Conservation (phyloP, 2,329 filamentous ascomycete genomes). For the Talaromyces sp. region DNA sequence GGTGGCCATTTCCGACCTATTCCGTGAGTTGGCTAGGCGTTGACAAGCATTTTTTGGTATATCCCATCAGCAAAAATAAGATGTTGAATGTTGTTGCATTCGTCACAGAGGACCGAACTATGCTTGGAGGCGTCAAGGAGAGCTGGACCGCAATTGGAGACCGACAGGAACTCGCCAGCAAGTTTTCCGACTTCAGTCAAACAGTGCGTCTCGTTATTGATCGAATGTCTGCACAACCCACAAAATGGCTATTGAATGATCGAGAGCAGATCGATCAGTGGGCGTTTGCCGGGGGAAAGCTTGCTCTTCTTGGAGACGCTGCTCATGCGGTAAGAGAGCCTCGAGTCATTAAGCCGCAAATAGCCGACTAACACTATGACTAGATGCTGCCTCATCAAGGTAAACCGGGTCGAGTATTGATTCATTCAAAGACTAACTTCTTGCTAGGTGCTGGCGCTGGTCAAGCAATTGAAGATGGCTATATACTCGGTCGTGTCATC, state of each 20-base stretch:
- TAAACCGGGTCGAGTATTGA: not conserved
- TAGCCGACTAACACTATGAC: not conserved
- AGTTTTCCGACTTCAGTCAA: not conserved
- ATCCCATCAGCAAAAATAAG: slow-evolving; percentile 21
- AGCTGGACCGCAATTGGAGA: slow-evolving; percentile 1
- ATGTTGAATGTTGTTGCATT: slow-evolving; percentile 35
- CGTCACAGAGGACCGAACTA: slow-evolving; percentile 16
- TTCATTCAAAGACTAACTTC: not conserved
- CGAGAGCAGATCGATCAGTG: not conserved
- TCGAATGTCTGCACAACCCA: not conserved
- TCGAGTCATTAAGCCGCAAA: not conserved
- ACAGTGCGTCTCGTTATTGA: not conserved
- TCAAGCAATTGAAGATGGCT: slow-evolving; percentile 16
- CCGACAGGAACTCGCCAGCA: not conserved
- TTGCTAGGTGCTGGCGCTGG: slow-evolving; percentile 12
- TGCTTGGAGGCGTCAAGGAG: not conserved
- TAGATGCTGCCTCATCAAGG: slow-evolving; percentile 1
- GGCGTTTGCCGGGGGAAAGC: not conserved
- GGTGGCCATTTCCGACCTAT: slow-evolving; percentile 12
- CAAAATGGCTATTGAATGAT: slow-evolving; percentile 4
- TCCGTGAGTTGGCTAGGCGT: slow-evolving; percentile 10
- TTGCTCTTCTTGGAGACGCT: not conserved
- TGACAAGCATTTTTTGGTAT: slow-evolving; percentile 18
- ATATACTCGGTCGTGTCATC: slow-evolving; percentile 10
- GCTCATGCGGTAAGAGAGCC: not conserved